Percentiles rank a stretch among this genome's conserved stretches.
These are phyloP conservation scores for Plasmopara muralis DNA, from an alignment of 352 stramenopile species.

Conservation along the genomic window DNA sequence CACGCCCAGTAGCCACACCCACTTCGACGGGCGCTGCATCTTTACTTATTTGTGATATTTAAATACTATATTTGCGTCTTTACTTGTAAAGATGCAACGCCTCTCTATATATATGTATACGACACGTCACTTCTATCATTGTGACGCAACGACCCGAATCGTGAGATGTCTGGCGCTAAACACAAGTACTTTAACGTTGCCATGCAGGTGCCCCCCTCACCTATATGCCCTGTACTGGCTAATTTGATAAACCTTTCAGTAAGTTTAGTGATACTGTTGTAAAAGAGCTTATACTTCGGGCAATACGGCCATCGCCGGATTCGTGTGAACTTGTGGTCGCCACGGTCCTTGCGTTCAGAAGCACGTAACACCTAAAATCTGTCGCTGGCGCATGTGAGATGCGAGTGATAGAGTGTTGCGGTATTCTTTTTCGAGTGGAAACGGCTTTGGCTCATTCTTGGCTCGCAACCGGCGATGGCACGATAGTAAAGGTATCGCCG, in stretches of 20 bases:
- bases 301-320: constrained; percentile 1
- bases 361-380: constrained; percentile 22
- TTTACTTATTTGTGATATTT: background rate
- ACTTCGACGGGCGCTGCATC: constrained; percentile 4
- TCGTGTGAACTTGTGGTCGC: constrained; percentile 3
- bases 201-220: constrained; percentile 3
- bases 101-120: constrained; percentile 5
- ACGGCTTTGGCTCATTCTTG: constrained; percentile 2
- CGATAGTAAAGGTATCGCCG: constrained; percentile 17
- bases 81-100: background rate
- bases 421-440: constrained; percentile 24
- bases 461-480: constrained; percentile 11
- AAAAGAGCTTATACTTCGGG: background rate
- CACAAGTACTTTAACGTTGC: too few relatives aligned
- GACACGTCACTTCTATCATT: too few relatives aligned
- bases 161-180: too few relatives aligned
- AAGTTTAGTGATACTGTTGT: constrained; percentile 6
- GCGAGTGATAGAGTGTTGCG: constrained; percentile 7
- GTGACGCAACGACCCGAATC: too few relatives aligned
- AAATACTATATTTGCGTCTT: background rate
- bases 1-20: background rate
- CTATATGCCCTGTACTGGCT: constrained; percentile 8
- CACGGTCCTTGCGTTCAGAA: constrained; percentile 14
- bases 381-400: constrained; percentile 19
- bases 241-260: constrained; percentile 7